A percentile compares a stretch with the other conserved stretches of the same genome.
phyloP scores from a whole-genome alignment of 768 basidiomycete genomes.

The Tricholoma furcatifolium region DNA sequence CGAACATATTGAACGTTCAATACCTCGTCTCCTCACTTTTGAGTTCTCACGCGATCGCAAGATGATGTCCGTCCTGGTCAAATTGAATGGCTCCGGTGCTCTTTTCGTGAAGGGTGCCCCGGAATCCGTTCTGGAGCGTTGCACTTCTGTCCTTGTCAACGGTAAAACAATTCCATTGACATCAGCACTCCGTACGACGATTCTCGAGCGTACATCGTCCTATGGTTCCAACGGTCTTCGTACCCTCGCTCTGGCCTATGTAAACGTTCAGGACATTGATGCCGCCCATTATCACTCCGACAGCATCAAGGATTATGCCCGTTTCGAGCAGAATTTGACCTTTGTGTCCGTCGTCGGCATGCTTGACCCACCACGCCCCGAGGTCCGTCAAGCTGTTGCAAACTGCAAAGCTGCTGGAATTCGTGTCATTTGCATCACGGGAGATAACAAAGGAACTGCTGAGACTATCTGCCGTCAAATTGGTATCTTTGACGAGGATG shows the following conservation, averaged over 20 bases:
- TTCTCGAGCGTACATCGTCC: conserved; percentile 63
- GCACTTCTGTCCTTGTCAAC: conserved; percentile 69
- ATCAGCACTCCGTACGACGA: conserved; percentile 48
- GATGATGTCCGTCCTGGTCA: conserved; percentile 97
- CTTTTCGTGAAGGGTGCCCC: conserved; percentile 96
- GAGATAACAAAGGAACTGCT: conserved; percentile 96
- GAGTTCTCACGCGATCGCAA: conserved; percentile 98
- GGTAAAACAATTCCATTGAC: conserved; percentile 68
- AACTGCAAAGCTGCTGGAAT: conserved; percentile 94
- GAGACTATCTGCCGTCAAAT: conserved; percentile 97
- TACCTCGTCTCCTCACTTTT: conserved; percentile 86
- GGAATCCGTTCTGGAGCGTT: conserved; percentile 90
- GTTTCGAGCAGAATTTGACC: conserved; percentile 88
- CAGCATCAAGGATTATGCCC: conserved; percentile 76
- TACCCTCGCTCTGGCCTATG: conserved; percentile 89
- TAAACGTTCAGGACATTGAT: conserved; percentile 74
- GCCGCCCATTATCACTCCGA: conserved; percentile 80
- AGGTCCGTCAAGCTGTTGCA: conserved; percentile 82
- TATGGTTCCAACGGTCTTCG: conserved; percentile 86
- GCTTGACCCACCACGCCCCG: conserved; percentile 96
- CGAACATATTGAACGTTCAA: conserved; percentile 72
- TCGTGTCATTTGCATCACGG: conserved; percentile 95
- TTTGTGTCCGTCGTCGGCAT: conserved; percentile 97
- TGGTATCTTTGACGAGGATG: conserved; percentile 84
- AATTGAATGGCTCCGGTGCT: conserved; percentile 63